These are phyloP conservation scores for Cymbomonas tetramitiformis DNA, from an alignment of 139 green algal species.

Conservation along the genomic window DNA sequence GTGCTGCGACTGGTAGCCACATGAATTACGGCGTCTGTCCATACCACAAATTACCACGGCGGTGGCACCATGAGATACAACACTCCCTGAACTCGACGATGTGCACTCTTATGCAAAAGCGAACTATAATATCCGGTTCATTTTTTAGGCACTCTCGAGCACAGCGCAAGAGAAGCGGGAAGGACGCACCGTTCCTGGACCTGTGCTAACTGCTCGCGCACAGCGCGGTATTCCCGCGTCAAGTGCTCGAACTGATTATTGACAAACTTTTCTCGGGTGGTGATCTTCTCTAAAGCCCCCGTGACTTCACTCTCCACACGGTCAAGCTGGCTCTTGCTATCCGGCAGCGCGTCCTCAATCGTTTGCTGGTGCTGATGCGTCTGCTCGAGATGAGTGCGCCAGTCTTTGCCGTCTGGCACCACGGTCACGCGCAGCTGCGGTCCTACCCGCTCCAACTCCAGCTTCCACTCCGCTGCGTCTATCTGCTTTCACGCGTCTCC, in stretches of 20 bases:
- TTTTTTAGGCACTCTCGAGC: neutral
- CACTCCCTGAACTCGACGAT: no score
- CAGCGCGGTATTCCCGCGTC: slow-evolving; percentile 40
- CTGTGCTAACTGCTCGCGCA: slow-evolving; percentile 23
- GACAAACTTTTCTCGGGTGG: slow-evolving; percentile 45
- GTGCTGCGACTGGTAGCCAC: no score
- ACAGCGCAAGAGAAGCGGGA: neutral
- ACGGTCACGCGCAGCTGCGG: slow-evolving; percentile 45
- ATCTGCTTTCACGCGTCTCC: slow-evolving; percentile 37
- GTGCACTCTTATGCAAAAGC: no score
- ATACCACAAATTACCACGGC: no score
- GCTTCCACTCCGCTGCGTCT: slow-evolving; percentile 42
- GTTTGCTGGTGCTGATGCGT: slow-evolving; percentile 33
- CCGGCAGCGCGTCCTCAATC: slow-evolving; percentile 33
- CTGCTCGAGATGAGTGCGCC: slow-evolving; percentile 53
- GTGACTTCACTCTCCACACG: slow-evolving; percentile 35
- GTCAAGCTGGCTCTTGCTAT: slow-evolving; percentile 29
- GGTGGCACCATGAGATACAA: no score
- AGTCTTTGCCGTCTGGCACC: slow-evolving; percentile 48
- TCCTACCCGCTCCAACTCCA: slow-evolving; percentile 56
- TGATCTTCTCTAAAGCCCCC: slow-evolving; percentile 47
- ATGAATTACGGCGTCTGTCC: no score
- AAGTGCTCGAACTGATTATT: slow-evolving; percentile 50
- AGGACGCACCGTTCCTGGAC: no score
- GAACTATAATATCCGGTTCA: no score